Conservation (phyloP, 495 filamentous ascomycete genomes). For the Filosporella fistucella region DNA sequence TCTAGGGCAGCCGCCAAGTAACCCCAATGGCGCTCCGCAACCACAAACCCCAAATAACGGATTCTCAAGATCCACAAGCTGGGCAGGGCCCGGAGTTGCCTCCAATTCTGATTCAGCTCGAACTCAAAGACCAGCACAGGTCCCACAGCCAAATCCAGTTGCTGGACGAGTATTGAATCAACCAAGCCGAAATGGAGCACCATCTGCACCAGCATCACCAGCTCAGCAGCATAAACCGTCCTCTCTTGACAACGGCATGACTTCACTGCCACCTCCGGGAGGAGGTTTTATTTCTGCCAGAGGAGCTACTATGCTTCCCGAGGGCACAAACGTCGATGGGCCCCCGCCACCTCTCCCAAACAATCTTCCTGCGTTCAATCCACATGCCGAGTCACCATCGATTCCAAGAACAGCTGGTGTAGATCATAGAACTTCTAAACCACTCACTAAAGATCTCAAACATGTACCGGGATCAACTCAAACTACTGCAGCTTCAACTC, state of each 20-base stretch:
- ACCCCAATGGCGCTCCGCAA: slow-evolving; percentile 5
- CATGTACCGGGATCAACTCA: slow-evolving; percentile 21
- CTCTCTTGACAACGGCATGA: background rate
- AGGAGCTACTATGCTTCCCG: slow-evolving; percentile 44
- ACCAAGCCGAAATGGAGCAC: slow-evolving; percentile 16
- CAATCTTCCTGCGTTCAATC: slow-evolving; percentile 63
- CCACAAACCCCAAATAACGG: slow-evolving; percentile 22
- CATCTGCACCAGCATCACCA: slow-evolving; percentile 20
- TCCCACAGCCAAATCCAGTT: slow-evolving; percentile 4
- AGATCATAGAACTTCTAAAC: slow-evolving; percentile 49
- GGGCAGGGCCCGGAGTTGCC: slow-evolving; percentile 11
- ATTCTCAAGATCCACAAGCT: slow-evolving; percentile 16
- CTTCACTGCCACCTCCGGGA: slow-evolving; percentile 16
- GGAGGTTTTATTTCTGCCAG: slow-evolving; percentile 76
- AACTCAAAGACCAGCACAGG: background rate
- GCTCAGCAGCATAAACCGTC: slow-evolving; percentile 6
- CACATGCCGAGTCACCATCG: slow-evolving; percentile 75
- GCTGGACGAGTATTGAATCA: slow-evolving; percentile 21
- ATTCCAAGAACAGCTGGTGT: slow-evolving; percentile 89
- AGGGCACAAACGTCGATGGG: slow-evolving; percentile 31
- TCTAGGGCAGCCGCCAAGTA: background rate
- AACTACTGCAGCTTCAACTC: slow-evolving; percentile 24
- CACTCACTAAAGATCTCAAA: slow-evolving; percentile 20
- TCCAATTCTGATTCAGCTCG: slow-evolving; percentile 2
- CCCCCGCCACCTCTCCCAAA: slow-evolving; percentile 33